A percentile compares a stretch with the other conserved stretches of the same genome.
These are phyloP conservation scores for Vachellia collinsii DNA, from an alignment of 306 rosid species.

Conservation along the genomic window DNA sequence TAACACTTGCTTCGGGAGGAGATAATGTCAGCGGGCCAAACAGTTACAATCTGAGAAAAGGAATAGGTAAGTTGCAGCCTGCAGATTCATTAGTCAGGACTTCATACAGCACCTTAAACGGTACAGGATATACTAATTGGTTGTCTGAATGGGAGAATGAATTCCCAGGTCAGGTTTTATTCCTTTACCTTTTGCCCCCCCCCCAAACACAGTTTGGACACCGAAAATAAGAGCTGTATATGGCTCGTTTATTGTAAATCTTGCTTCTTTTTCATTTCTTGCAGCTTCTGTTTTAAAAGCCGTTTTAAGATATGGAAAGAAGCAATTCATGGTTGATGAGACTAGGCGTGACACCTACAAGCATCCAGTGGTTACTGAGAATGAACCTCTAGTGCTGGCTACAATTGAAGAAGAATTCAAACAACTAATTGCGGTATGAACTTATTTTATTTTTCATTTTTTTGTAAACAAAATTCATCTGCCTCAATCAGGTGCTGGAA, in stretches of 20 bases:
- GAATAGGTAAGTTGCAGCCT: conserved; percentile 46
- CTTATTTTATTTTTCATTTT: neutral
- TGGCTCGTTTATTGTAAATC: conserved; percentile 24
- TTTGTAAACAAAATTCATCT: neutral
- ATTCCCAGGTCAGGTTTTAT: conserved; percentile 67
- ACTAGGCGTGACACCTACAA: conserved; percentile 81
- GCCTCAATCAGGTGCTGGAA: conserved; percentile 22
- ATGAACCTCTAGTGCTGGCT: conserved; percentile 49
- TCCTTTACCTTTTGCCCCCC: neutral
- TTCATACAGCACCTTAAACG: conserved; percentile 46
- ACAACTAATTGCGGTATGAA: conserved; percentile 73
- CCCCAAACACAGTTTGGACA: conserved; percentile 3
- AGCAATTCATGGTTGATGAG: conserved; percentile 75
- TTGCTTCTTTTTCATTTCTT: conserved; percentile 15
- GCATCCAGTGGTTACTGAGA: conserved; percentile 43
- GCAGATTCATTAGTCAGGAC: conserved; percentile 54
- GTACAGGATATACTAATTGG: conserved; percentile 65
- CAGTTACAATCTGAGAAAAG: conserved; percentile 77
- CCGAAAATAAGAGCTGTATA: neutral
- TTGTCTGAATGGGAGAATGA: conserved; percentile 82
- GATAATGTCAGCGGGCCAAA: conserved; percentile 61
- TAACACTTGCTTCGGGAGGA: conserved; percentile 71
- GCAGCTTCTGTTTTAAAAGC: conserved; percentile 89
- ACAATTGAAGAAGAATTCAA: conserved; percentile 64
- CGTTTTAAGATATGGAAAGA: conserved; percentile 76